phyloP scores from a whole-genome alignment of 2,329 filamentous ascomycete species.

The Trichoderma sp. region DNA sequence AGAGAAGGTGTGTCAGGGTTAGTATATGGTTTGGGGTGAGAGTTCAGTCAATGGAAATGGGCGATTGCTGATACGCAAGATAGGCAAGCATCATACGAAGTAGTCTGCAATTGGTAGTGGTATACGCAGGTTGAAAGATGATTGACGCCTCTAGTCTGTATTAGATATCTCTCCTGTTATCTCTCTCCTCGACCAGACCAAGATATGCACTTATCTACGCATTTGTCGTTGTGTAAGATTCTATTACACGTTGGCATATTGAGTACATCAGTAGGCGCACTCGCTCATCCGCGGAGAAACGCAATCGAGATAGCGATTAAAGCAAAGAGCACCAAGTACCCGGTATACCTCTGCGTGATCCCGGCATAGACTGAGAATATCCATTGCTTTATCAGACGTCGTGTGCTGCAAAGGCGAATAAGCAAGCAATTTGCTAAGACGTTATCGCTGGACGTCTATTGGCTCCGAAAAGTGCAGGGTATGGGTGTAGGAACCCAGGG shows the following conservation, averaged over 20 bases:
- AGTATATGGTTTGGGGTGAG: too few relatives aligned
- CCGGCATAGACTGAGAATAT: neutral
- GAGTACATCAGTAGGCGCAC: neutral
- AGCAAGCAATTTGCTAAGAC: neutral
- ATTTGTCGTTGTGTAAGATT: neutral
- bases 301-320: conserved; percentile 17
- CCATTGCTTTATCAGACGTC: neutral
- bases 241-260: neutral
- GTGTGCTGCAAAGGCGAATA: neutral
- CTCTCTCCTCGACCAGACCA: neutral
- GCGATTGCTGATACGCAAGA: too few relatives aligned
- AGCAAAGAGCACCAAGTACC: neutral
- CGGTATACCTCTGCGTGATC: neutral
- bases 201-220: neutral
- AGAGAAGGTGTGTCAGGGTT: too few relatives aligned
- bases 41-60: too few relatives aligned
- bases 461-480: neutral
- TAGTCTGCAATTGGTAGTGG: neutral
- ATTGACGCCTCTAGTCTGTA: neutral
- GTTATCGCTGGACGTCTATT: conserved; percentile 12
- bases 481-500: neutral
- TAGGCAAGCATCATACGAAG: too few relatives aligned
- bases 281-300: conserved; percentile 16
- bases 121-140: neutral
- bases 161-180: neutral